Conservation (phyloP, 2,329 filamentous ascomycete species). For the Talaromyces sp. region DNA sequence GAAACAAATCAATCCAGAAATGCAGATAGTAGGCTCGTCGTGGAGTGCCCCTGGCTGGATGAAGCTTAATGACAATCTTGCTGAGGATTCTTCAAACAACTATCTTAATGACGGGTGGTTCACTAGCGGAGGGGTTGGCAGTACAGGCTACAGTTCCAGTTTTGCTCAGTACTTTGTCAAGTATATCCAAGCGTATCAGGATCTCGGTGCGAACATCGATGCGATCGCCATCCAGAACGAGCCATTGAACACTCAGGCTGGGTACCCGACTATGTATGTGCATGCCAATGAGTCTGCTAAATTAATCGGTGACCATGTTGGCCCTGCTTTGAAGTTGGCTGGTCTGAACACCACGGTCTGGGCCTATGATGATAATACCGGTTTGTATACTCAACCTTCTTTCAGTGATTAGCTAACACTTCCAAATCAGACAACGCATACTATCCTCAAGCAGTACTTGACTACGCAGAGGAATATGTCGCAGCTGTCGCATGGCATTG, state of each 20-base stretch:
- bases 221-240: slow-evolving; percentile 36
- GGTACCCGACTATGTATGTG: slow-evolving; percentile 36
- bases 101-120: slow-evolving; percentile 26
- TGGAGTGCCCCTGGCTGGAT: slow-evolving; percentile 38
- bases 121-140: slow-evolving; percentile 20
- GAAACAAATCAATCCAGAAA: slow-evolving; percentile 27
- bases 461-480: slow-evolving; percentile 23
- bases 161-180: slow-evolving; percentile 32
- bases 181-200: slow-evolving; percentile 31
- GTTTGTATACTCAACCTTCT: slow-evolving; percentile 7
- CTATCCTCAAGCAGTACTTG: slow-evolving; percentile 30
- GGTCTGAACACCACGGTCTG: slow-evolving; percentile 22
- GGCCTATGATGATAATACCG: slow-evolving; percentile 37
- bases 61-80: slow-evolving; percentile 32
- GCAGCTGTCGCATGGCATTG: slow-evolving; percentile 36
- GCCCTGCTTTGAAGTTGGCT: slow-evolving; percentile 21
- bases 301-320: slow-evolving; percentile 25
- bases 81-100: slow-evolving; percentile 24
- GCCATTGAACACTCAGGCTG: slow-evolving; percentile 32
- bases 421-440: slow-evolving; percentile 20
- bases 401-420: not conserved
- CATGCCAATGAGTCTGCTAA: slow-evolving; percentile 28
- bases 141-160: slow-evolving; percentile 25
- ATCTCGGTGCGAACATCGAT: slow-evolving; percentile 28
- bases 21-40: slow-evolving; percentile 31